Base-by-base conservation (phyloP, 2,329 filamentous ascomycete species). In the Colletotrichum sp. region DNA sequence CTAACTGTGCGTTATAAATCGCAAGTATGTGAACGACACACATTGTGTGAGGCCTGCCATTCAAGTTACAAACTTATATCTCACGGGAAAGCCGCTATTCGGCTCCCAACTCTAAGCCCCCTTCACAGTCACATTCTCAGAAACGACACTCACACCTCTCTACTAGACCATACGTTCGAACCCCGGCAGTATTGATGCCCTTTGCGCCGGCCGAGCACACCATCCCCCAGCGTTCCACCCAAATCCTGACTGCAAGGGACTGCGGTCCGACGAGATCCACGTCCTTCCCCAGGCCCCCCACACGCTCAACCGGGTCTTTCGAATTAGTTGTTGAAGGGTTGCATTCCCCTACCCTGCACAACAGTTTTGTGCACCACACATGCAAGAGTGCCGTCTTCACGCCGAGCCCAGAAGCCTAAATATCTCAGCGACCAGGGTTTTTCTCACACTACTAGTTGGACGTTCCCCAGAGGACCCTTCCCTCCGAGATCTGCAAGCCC, bases 251-350 rank as follows among this genome's bases (percentile, higher is more conserved):
- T 79, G 79, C 79, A 82, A 83, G 83, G 83, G 80, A 82, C 80
- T 81, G 78, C 83, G 83, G 83, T 83, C 83, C 83, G 83, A 83
- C 77, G 78, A 77, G 71, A 77, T 76, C 34, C 34, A 36, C 34
- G 34, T 36, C 78, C 80, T 79, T 80, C 78, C 72, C 77, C 75
- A 69, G 77, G 63, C 66, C 62, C 74, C 65, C 75, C 65, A 24
- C 24, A 71, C 21, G 15, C 28, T 67, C 36, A 30, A 60, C 49
- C 67, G 60, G 66, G 66, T 71, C 62, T 36, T 28, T 15, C 60
- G n/a, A 62, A 28, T 63, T 63, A 26, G 39, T 70, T n/a, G 44
- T 55, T 24, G 49, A 57, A 76, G 60, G 75, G 71, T 76, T 26
- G 30, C 71, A 75, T 67, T 30, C 52, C n/a, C 69, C 73, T 32